These are phyloP conservation scores for Endotrypanum monterogeii DNA, from an alignment of 208 protist species.

Conservation along the genomic window DNA sequence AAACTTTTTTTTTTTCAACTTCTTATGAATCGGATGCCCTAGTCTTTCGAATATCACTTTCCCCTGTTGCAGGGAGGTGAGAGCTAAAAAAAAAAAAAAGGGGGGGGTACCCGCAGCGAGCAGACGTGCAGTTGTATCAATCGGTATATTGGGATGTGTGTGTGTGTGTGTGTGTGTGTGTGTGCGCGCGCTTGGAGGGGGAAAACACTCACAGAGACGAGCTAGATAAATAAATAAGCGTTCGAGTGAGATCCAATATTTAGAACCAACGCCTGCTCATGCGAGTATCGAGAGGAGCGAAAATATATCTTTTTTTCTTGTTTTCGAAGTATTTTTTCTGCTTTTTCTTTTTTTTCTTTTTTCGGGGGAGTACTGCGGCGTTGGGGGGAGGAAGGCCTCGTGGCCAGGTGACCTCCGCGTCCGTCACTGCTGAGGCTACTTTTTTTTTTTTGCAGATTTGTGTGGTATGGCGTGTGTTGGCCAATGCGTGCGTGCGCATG, in stretches of 20 bases:
- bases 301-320: too few species aligned
- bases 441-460: too few species aligned
- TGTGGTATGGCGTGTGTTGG: background rate
- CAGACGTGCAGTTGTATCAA: background rate
- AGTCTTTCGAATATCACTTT: too few species aligned
- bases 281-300: background rate
- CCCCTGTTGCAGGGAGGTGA: too few species aligned
- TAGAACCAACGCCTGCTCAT: background rate
- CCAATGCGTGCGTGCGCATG: background rate
- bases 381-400: background rate
- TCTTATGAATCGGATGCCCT: too few species aligned
- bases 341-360: background rate
- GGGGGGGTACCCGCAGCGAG: background rate
- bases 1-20: too few species aligned
- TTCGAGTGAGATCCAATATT: background rate
- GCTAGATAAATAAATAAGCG: background rate
- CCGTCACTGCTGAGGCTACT: background rate
- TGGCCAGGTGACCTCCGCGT: too few species aligned
- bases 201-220: background rate
- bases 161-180: constrained; percentile 1
- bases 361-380: background rate
- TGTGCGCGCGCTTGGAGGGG: background rate
- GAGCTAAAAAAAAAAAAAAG: background rate
- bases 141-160: background rate
- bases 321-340: background rate